phyloP scores from a whole-genome alignment of 495 filamentous ascomycete genomes.

The Terfezia claveryi region DNA sequence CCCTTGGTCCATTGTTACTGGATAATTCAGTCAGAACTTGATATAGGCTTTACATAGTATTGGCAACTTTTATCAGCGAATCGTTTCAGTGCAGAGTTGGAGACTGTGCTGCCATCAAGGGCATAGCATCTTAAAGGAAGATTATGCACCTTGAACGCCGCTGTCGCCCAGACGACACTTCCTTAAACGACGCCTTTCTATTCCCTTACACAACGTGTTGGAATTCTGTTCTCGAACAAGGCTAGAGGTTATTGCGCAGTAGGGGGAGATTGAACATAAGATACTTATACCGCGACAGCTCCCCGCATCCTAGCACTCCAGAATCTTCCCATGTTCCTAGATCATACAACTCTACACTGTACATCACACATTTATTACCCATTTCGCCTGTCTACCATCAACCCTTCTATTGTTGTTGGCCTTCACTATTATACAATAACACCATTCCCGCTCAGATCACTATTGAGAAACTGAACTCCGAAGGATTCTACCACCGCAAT shows the following conservation, averaged over 20 bases:
- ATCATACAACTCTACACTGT: not conserved
- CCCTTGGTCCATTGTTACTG: not conserved
- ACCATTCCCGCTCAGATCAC: not conserved
- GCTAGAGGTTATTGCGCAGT: not conserved
- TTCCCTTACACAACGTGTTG: not conserved
- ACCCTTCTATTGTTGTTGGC: not conserved
- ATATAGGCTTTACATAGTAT: not conserved
- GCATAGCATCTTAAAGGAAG: not conserved
- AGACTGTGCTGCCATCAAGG: not conserved
- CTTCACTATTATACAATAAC: not conserved
- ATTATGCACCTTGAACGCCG: too few species aligned
- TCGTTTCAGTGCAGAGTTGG: not conserved
- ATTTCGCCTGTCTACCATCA: not conserved
- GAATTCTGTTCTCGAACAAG: not conserved
- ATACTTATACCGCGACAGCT: not conserved
- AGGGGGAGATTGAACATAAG: not conserved
- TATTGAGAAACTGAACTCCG: not conserved
- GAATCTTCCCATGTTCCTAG: not conserved
- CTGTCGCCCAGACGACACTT: not conserved
- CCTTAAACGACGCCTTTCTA: not conserved
- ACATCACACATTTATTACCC: not conserved
- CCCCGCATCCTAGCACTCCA: not conserved
- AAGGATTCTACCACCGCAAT: too few species aligned
- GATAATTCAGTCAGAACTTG: not conserved
- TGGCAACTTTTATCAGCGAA: not conserved